These are phyloP conservation scores for Naganishia sp. DNA, from an alignment of 1,284 basidiomycete species.

Conservation along the genomic window DNA sequence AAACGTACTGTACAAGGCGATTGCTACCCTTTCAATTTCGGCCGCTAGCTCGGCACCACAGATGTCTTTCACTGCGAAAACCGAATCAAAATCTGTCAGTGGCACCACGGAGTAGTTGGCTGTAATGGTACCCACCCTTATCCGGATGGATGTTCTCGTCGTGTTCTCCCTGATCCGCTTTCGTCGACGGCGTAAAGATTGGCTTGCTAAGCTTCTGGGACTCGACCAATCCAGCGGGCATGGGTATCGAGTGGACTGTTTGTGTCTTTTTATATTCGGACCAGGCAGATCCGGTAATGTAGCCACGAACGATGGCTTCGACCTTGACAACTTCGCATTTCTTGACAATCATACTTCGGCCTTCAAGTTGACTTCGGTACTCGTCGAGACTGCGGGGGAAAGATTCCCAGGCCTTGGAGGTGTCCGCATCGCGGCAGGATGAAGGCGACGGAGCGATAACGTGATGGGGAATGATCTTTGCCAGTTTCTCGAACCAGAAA, in stretches of 20 bases:
- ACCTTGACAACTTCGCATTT: conserved; percentile 88
- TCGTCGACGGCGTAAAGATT: conserved; percentile 94
- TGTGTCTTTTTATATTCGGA: conserved; percentile 84
- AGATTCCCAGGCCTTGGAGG: conserved; percentile 37
- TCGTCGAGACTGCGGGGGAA: conserved; percentile 67
- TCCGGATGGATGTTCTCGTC: conserved; percentile 98
- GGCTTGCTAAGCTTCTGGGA: conserved; percentile 78
- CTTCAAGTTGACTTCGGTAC: conserved; percentile 67
- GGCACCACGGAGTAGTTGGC: neutral
- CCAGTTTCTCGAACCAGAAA: conserved; percentile 91
- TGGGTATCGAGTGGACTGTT: conserved; percentile 82
- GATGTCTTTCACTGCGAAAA: conserved; percentile 51
- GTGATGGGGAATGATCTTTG: conserved; percentile 79
- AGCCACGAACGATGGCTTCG: conserved; percentile 97
- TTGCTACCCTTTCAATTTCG: conserved; percentile 51
- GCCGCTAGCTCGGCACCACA: conserved; percentile 52
- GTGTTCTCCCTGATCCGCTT: conserved; percentile 90
- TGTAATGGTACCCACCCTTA: conserved; percentile 61
- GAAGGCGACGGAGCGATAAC: conserved; percentile 65
- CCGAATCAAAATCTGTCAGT: neutral
- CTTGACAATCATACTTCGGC: conserved; percentile 85
- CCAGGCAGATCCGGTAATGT: conserved; percentile 95
- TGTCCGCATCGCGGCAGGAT: conserved; percentile 63
- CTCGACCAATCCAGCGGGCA: conserved; percentile 80
- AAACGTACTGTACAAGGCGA: conserved; percentile 52